These are phyloP conservation scores for Alternaria brassicae DNA, from an alignment of 2,329 filamentous ascomycete genomes.

Conservation along the genomic window DNA sequence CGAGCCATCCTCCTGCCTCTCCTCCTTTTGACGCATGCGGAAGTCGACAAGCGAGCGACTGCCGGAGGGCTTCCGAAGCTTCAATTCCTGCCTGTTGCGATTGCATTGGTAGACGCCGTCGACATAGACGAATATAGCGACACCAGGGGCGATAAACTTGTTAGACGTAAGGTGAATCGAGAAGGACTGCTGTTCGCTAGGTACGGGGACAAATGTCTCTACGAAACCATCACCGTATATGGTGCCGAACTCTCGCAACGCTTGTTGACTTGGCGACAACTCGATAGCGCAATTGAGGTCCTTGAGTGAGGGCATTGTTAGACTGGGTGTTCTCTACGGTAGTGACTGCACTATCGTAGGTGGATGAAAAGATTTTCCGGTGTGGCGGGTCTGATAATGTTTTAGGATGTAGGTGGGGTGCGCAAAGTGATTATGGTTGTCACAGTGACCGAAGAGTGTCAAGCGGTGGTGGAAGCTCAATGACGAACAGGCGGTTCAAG, in stretches of 20 bases:
- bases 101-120: slow-evolving; percentile 66
- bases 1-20: slow-evolving; percentile 53
- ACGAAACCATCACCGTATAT: slow-evolving; percentile 61
- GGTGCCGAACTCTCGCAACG: slow-evolving; percentile 59
- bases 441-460: not conserved
- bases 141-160: slow-evolving; percentile 61
- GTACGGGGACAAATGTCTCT: slow-evolving; percentile 60
- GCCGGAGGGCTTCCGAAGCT: slow-evolving; percentile 38
- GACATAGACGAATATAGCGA: slow-evolving; percentile 64
- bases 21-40: slow-evolving; percentile 62
- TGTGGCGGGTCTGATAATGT: not conserved
- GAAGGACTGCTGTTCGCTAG: slow-evolving; percentile 55
- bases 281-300: slow-evolving; percentile 61
- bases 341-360: not conserved
- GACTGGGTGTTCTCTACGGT: fast-evolving
- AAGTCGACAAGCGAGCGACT: slow-evolving; percentile 56
- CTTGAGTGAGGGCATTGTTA: slow-evolving; percentile 61
- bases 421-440: not conserved
- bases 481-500: not conserved
- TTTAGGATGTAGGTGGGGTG: not conserved
- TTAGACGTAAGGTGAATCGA: slow-evolving; percentile 57
- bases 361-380: too few relatives aligned
- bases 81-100: slow-evolving; percentile 57
- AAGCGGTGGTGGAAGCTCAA: not conserved
- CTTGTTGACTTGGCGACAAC: slow-evolving; percentile 51